A percentile compares a stretch with the other conserved stretches of the same genome.
Evolutionary conservation across 2,329 filamentous ascomycete species (phyloP).

Genomic region (Rhinocladiella mackenziei): DNA sequence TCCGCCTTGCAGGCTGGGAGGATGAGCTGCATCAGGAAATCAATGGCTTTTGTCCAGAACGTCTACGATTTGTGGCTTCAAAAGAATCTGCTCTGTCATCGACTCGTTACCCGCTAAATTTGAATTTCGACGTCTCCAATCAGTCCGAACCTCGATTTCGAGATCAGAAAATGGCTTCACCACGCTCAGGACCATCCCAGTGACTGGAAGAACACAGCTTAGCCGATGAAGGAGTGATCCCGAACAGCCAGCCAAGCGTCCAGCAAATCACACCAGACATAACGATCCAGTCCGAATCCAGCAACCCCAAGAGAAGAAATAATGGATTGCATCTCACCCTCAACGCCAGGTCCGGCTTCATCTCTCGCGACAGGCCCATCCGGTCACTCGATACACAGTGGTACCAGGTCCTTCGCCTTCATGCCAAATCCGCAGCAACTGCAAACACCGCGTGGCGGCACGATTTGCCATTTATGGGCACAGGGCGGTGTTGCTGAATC

Average conservation of each 20-base stretch:
- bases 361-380: too few relatives aligned
- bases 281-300: not conserved
- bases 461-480: too few relatives aligned
- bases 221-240: not conserved
- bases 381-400: too few relatives aligned
- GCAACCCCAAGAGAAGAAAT: not conserved
- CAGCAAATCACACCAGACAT: not conserved
- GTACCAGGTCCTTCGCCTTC: too few relatives aligned
- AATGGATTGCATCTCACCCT: not conserved
- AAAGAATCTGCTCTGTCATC: too few relatives aligned
- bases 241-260: not conserved
- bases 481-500: too few relatives aligned
- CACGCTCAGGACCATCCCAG: not conserved
- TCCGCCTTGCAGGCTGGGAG: not conserved
- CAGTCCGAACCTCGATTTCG: not conserved
- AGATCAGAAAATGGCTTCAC: not conserved
- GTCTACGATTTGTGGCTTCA: too few relatives aligned
- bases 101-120: too few relatives aligned
- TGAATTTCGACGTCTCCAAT: not conserved
- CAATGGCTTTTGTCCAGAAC: not conserved
- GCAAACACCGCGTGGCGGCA: too few relatives aligned
- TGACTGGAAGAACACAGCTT: not conserved
- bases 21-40: not conserved
- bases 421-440: too few relatives aligned
- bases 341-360: too few relatives aligned